Conservation (phyloP, 2,329 filamentous ascomycete genomes). For the Diaporthe helianthi region DNA sequence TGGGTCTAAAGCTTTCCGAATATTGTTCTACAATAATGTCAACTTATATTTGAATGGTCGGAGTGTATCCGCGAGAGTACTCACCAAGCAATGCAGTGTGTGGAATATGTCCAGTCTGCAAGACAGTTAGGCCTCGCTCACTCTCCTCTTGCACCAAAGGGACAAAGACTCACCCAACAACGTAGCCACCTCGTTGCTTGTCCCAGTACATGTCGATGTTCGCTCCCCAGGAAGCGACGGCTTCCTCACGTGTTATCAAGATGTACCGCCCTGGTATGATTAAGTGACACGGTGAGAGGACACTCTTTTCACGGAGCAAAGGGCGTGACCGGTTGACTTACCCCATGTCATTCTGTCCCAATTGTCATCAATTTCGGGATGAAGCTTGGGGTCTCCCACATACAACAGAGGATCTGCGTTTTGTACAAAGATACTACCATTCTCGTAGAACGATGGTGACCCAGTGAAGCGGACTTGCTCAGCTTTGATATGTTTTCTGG, state of each 20-base stretch:
- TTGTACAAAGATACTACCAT: not conserved
- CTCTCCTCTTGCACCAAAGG: not conserved
- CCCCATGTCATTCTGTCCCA: not conserved
- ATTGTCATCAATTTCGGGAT: not conserved
- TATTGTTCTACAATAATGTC: not conserved
- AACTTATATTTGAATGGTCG: not conserved
- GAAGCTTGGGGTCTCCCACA: not conserved
- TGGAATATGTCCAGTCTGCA: not conserved
- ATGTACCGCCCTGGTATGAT: not conserved
- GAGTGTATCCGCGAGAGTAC: not conserved
- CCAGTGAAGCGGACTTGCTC: not conserved
- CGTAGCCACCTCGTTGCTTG: constrained; percentile 15
- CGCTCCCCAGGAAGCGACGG: not conserved
- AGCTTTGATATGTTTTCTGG: not conserved
- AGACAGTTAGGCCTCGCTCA: not conserved
- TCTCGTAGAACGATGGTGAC: not conserved
- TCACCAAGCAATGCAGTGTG: constrained; percentile 1
- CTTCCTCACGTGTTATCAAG: not conserved
- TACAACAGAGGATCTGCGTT: not conserved
- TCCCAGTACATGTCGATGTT: not conserved
- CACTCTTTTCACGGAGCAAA: not conserved
- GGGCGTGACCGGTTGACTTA: not conserved
- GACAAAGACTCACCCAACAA: constrained; percentile 2
- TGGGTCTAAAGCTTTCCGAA: not conserved
- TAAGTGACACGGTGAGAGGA: not conserved